Evolutionary conservation across 176 grass and related monocot genomes (phyloP).

Genomic region (Echinochloa phyllopogon): DNA sequence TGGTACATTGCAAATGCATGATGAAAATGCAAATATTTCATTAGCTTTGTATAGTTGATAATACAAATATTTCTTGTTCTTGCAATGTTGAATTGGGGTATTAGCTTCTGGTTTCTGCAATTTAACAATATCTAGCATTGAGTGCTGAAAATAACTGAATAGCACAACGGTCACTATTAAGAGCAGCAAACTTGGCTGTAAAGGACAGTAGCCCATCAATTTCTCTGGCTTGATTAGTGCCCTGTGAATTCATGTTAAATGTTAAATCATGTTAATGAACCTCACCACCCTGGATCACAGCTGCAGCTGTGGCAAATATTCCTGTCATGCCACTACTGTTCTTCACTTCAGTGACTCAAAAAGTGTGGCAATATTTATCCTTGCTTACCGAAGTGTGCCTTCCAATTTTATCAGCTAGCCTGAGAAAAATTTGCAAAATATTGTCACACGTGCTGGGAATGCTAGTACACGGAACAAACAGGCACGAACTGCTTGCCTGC

Average conservation of each 20-base stretch:
- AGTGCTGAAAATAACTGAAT: constrained; percentile 19
- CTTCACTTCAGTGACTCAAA: neutral
- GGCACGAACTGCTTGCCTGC: neutral
- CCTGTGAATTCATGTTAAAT: neutral
- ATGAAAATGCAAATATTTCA: neutral
- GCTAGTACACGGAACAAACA: neutral
- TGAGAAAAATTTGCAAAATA: neutral
- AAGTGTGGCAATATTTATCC: neutral
- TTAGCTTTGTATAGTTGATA: no score
- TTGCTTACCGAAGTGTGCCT: neutral
- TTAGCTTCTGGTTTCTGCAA: neutral
- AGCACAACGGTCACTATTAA: neutral
- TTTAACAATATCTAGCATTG: neutral
- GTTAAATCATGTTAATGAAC: constrained; percentile 2
- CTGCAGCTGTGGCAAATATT: neutral
- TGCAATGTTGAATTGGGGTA: neutral
- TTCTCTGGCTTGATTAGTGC: neutral
- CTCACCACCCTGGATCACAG: neutral
- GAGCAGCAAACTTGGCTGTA: neutral
- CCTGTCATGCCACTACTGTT: neutral
- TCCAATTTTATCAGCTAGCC: neutral
- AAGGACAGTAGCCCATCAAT: constrained; percentile 10
- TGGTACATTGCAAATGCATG: neutral
- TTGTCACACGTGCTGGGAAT: neutral
- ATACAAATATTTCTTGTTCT: neutral